A percentile compares a stretch with the other conserved stretches of the same genome.
These are phyloP conservation scores for Chlorencoelia australis DNA, from an alignment of 2,329 filamentous ascomycete species.

Conservation along the genomic window DNA sequence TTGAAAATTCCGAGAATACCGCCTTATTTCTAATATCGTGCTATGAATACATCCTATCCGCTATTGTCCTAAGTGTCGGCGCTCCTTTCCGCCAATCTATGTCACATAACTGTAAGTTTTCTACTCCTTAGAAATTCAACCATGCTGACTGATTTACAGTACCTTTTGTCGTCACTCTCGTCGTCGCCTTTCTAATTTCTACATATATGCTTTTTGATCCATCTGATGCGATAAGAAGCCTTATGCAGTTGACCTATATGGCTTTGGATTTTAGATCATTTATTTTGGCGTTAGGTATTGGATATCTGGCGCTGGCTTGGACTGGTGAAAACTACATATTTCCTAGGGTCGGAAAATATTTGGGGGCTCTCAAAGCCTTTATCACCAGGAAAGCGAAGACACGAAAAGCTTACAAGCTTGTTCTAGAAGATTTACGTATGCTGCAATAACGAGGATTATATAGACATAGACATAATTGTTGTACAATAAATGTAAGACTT, in stretches of 20 bases:
- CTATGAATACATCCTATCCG: constrained; percentile 90
- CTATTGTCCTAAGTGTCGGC: constrained; percentile 83
- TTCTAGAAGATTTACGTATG: constrained; percentile 54
- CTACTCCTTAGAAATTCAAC: constrained; percentile 1
- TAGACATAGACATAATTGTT: not conserved
- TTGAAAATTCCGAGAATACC: constrained; percentile 88
- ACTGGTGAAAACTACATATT: constrained; percentile 63
- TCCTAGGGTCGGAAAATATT: constrained; percentile 51
- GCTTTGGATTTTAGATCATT: constrained; percentile 62
- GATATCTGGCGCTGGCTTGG: constrained; percentile 62
- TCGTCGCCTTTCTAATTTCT: constrained; percentile 55
- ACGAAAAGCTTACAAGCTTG: constrained; percentile 79
- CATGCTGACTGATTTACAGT: constrained; percentile 37
- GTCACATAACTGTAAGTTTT: constrained; percentile 60
- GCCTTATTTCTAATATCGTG: constrained; percentile 82
- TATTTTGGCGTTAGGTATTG: constrained; percentile 58
- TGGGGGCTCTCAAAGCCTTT: constrained; percentile 52
- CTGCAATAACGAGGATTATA: constrained; percentile 10
- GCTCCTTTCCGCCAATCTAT: constrained; percentile 78
- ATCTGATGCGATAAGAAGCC: constrained; percentile 51
- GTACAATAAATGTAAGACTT: not conserved
- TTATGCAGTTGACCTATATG: constrained; percentile 84
- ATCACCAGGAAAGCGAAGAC: constrained; percentile 57
- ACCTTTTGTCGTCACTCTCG: constrained; percentile 74
- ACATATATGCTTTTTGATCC: constrained; percentile 75